phyloP scores from a whole-genome alignment of 2,329 filamentous ascomycete species.

The Ophiostoma ulmi region DNA sequence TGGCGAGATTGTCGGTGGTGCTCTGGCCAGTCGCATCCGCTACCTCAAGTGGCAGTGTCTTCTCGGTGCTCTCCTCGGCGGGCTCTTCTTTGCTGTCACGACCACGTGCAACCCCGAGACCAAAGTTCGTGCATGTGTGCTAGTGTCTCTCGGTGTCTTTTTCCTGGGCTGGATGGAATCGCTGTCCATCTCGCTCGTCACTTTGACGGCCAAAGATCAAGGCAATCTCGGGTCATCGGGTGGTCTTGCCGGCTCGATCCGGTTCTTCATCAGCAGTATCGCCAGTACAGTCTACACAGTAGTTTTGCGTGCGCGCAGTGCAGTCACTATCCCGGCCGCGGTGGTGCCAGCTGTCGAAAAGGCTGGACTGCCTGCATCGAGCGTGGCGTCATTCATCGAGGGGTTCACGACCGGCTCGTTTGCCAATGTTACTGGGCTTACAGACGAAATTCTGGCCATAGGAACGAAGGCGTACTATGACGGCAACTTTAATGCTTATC shows the following conservation, averaged over 20 bases:
- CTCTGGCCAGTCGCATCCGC: constrained; percentile 30
- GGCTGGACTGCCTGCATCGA: background rate
- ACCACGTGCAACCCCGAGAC: background rate
- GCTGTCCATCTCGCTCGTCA: constrained; percentile 35
- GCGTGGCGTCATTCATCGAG: background rate
- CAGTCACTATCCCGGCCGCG: constrained; percentile 22
- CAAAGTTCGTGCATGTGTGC: constrained; percentile 22
- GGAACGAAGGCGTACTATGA: background rate
- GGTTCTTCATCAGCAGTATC: constrained; percentile 35
- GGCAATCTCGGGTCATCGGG: constrained; percentile 35
- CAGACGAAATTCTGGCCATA: background rate
- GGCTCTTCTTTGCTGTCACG: background rate
- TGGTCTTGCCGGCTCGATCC: constrained; percentile 37
- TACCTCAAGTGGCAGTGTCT: constrained; percentile 1
- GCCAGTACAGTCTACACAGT: constrained; percentile 36
- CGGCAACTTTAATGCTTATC: constrained; percentile 15
- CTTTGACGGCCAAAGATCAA: constrained; percentile 35
- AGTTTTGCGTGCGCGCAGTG: constrained; percentile 35
- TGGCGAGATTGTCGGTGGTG: constrained; percentile 31
- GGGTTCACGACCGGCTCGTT: background rate
- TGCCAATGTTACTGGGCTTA: background rate
- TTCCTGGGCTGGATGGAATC: constrained; percentile 37
- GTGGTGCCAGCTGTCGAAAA: background rate
- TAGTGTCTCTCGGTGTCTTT: constrained; percentile 34
- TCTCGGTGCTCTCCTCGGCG: background rate